Evolutionary conservation across 139 green algal species (phyloP), one percentile per base, ranked within the genome.

Genomic region (Desmodesmus armatus): DNA sequence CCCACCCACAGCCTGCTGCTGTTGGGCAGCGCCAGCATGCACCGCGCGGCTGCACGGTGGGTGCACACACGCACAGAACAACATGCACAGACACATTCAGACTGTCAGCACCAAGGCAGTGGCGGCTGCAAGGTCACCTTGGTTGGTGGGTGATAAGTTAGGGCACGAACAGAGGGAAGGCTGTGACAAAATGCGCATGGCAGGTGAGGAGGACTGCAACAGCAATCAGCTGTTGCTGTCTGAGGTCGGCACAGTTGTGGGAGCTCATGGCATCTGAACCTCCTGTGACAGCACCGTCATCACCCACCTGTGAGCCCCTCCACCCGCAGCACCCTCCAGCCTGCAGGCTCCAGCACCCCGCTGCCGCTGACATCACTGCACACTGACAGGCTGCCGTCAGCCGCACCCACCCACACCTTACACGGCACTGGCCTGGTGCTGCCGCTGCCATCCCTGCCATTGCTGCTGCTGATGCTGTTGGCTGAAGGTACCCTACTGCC

Each of bases 1-100:
- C 83, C 83, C 4, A 82, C 83, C 73, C 83, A 87, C 33, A 87
- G 70, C 23, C 39, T n/a, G 66, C n/a, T n/a, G 62, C 73, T 67
- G 31, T 70, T 73, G 15, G 44, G 67, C 19, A 87, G 53, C 43
- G 53, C 27, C 44, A 87, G 37, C 73, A 87, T 82, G 83, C 73
- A 78, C 47, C 72, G 62, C 11, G 53, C 47, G n/a, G n/a, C 77
- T 73, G 58, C 77, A 60, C n/a, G n/a, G n/a, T 31, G 41, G 21
- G 29, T 21, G 39, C 29, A 51, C 39, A 78, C 40, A 78, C 53
- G 5, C 70, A 49, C 1, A 27, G 19, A 75, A 5, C 19, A 21
- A 27, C 3, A 5, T 75, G 29, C 29, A n/a, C n/a, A n/a, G n/a
- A n/a, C 23, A 19, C 53, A 65, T 23, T 23, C 23, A n/a, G 53